These are phyloP conservation scores for Pleurotus cornucopiae DNA, from an alignment of 768 basidiomycete genomes.

Conservation along the genomic window DNA sequence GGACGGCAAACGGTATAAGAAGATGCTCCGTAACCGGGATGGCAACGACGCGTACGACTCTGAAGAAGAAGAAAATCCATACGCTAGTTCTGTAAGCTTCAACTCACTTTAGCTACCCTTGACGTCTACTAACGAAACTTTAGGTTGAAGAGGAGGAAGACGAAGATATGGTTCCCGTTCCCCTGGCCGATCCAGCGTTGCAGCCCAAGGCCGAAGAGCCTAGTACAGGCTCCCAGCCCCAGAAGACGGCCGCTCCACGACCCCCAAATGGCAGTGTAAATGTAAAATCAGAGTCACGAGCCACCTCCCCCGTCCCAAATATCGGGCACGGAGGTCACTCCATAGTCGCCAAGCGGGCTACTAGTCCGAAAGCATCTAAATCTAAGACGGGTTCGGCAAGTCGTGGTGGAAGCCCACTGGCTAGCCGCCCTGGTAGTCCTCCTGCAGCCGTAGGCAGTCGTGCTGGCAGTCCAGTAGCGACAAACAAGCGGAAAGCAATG, in stretches of 20 bases:
- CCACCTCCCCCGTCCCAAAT: constrained; percentile 47
- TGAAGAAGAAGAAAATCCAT: constrained; percentile 82
- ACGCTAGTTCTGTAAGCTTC: constrained; percentile 65
- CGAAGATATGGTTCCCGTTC: constrained; percentile 34
- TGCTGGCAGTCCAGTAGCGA: constrained; percentile 39
- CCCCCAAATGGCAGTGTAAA: constrained; percentile 19
- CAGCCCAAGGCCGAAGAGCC: constrained; percentile 34
- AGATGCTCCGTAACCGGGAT: constrained; percentile 80
- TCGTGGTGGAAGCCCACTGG: constrained; percentile 59
- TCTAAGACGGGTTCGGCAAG: constrained; percentile 42
- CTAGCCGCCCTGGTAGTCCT: constrained; percentile 11
- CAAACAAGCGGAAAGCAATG: constrained; percentile 34
- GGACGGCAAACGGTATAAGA: constrained; percentile 79
- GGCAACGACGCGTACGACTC: constrained; percentile 80
- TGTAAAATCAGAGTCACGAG: constrained; percentile 41
- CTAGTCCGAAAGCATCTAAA: constrained; percentile 73
- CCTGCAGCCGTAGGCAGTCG: constrained; percentile 29
- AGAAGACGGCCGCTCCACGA: constrained; percentile 31
- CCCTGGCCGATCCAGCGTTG: constrained; percentile 37
- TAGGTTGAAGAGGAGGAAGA: constrained; percentile 53
- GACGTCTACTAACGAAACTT: not conserved
- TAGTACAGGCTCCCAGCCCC: constrained; percentile 39
- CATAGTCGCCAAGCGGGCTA: constrained; percentile 78
- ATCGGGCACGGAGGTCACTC: constrained; percentile 67
- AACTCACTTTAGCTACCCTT: not conserved